Percentiles rank a stretch among this genome's conserved stretches.
Conservation (phyloP, 257 asterid genomes). For the Verbena officinalis region DNA sequence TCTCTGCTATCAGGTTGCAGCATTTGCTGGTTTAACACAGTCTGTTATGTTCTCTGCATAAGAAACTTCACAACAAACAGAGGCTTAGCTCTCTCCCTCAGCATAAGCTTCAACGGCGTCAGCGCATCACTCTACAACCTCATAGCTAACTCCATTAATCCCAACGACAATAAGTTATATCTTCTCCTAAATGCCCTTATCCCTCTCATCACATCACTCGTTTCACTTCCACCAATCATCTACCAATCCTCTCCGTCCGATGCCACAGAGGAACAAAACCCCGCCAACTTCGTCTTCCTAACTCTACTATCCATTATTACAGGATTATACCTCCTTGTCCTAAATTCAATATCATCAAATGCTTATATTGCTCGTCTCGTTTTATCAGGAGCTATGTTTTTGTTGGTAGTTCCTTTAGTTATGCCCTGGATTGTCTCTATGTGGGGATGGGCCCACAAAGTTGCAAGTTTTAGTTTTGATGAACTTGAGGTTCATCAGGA, state of each 20-base stretch:
- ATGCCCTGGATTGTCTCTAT: conserved; percentile 28
- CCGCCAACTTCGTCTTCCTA: conserved; percentile 38
- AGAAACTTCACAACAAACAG: conserved; percentile 48
- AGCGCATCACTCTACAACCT: conserved; percentile 69
- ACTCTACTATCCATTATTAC: conserved; percentile 45
- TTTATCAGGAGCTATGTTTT: conserved; percentile 46
- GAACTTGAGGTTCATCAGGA: conserved; percentile 34
- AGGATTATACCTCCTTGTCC: conserved; percentile 58
- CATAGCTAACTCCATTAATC: conserved; percentile 51
- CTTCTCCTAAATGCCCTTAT: conserved; percentile 62
- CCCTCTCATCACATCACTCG: conserved; percentile 45
- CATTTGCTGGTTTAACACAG: conserved; percentile 79
- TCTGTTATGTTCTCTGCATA: conserved; percentile 64
- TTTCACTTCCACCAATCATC: conserved; percentile 38
- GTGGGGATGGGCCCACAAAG: conserved; percentile 27
- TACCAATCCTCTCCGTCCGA: conserved; percentile 31
- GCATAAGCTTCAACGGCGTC: conserved; percentile 60
- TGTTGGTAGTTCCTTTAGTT: conserved; percentile 46
- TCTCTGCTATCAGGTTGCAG: conserved; percentile 64
- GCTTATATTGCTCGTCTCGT: conserved; percentile 35
- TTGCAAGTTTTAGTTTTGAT: conserved; percentile 16
- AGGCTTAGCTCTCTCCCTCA: conserved; percentile 57
- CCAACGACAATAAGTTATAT: conserved; percentile 38
- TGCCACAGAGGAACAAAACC: conserved; percentile 33
- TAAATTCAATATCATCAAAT: conserved; percentile 33